A percentile compares a stretch with the other conserved stretches of the same genome.
These are phyloP conservation scores for Madurella mycetomatis DNA, from an alignment of 2,329 filamentous ascomycete species.

Conservation along the genomic window DNA sequence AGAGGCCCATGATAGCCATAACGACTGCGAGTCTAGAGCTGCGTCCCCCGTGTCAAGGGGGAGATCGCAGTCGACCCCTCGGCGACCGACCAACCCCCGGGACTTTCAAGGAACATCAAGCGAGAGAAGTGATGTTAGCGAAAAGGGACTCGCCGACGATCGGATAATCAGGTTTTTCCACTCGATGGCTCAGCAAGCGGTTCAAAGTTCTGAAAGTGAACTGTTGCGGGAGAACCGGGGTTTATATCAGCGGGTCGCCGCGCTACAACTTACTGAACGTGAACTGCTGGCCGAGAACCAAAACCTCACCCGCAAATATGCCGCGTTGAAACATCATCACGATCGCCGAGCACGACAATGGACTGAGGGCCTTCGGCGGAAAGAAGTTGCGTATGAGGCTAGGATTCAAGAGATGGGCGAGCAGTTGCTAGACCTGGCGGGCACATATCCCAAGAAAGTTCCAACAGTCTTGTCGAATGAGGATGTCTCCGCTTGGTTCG, in stretches of 20 bases:
- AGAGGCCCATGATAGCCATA: background rate
- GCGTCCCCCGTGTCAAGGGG: background rate
- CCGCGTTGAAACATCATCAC: conserved; percentile 8
- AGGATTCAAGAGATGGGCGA: conserved; percentile 11
- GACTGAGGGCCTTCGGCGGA: conserved; percentile 9
- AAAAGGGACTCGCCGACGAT: conserved; percentile 2
- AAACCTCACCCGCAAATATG: conserved; percentile 9
- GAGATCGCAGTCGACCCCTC: conserved; percentile 4
- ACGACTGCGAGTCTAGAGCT: conserved; percentile 1
- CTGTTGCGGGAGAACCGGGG: conserved; percentile 12
- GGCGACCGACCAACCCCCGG: background rate
- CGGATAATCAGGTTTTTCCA: conserved; percentile 9
- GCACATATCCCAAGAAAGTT: background rate
- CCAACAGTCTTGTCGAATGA: conserved; percentile 5
- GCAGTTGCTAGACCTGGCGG: conserved; percentile 3
- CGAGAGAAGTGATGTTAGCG: background rate
- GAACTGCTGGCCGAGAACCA: conserved; percentile 13
- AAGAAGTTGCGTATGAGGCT: conserved; percentile 12
- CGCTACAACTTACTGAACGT: conserved; percentile 13
- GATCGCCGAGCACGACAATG: conserved; percentile 6
- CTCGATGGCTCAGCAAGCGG: conserved; percentile 5
- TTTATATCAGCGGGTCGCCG: conserved; percentile 14
- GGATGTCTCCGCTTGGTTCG: conserved; percentile 12
- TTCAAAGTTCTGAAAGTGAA: conserved; percentile 1
- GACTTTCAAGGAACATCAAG: no score